Evolutionary conservation across 2,329 filamentous ascomycete species (phyloP), one percentile per base, ranked within the genome.

Genomic region (Fusarium anthophilum): DNA sequence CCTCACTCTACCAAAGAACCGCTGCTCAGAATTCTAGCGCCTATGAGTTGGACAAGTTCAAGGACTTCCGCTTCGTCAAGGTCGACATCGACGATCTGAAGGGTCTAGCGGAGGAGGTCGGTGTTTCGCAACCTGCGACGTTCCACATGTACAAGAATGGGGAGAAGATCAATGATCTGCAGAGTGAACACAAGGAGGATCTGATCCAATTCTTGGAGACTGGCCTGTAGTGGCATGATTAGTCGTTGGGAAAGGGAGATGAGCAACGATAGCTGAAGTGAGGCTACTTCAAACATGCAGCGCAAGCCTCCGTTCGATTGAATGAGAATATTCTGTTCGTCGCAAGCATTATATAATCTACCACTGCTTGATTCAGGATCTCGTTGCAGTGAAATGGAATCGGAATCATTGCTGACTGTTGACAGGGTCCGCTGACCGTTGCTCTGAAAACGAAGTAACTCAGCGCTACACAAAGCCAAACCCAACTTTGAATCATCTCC

Each of bases 1-100:
- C 22, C 32, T 35, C 2, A 35, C 32, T 2, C 14, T 8, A 35
- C 7, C 7, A 35, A 4, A 35, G 4, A 8, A 3, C 1, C 32
- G 3, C 14, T 8, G 32, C 32, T 35, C 3, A 35, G 32, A 35
- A 17, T 17, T 35, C 3, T 35, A 74, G 71, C 11, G 57, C 55
- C 13, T 57, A 74, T 5, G 63, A 74, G n/a, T 18, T 74, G 30
- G 71, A 74, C 14, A 65, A 69, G 35, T 74, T 72, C 63, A 74
- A 72, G 38, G 71, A 74, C 28, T 62, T 74, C 24, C 62, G 71
- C 11, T 74, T 74, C 28, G 35, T 72, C 43, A 74, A 74, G 35
- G 64, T 74, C 10, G 63, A 74, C 8, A 72, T 74, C 2, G 63
- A 74, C n/a, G 67, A 74, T 1, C 58, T 74, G n/a, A 50, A 63